These are phyloP conservation scores for Populus tremula DNA, from an alignment of 345 rosid genomes.

Conservation along the genomic window DNA sequence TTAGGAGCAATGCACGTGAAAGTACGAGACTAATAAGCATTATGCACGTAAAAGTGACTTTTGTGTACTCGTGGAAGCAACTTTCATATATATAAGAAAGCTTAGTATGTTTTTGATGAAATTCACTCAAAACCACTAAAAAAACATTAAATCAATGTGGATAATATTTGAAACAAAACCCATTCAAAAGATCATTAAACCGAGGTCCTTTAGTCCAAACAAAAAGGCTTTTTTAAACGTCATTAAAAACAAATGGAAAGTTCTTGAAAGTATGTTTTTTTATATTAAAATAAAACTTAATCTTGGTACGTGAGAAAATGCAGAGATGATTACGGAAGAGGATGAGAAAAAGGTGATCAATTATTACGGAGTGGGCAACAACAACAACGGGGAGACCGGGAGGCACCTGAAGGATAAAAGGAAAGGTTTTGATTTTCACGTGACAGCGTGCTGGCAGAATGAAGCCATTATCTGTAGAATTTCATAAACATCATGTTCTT, in stretches of 20 bases:
- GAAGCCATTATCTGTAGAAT: background rate
- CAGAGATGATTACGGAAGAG: slow-evolving; percentile 3
- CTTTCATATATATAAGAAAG: background rate
- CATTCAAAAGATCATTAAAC: too few species aligned
- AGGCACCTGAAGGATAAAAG: background rate
- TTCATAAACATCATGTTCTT: background rate
- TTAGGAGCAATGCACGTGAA: slow-evolving; percentile 24
- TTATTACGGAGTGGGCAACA: background rate
- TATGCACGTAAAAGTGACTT: background rate
- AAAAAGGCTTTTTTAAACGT: too few species aligned
- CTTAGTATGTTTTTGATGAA: too few species aligned
- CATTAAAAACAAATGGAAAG: too few species aligned
- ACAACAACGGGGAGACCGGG: background rate
- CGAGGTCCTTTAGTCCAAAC: too few species aligned
- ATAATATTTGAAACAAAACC: too few species aligned
- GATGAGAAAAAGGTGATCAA: background rate
- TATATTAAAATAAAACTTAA: background rate
- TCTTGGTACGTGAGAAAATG: background rate
- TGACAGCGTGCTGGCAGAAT: background rate
- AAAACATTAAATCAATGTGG: too few species aligned
- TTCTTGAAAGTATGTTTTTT: too few species aligned
- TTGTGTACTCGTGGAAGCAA: background rate
- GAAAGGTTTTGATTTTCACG: background rate
- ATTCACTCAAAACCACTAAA: too few species aligned
- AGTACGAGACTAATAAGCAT: background rate